Percentiles rank a stretch among this genome's conserved stretches.
Evolutionary conservation across 2,329 filamentous ascomycete species (phyloP).

Genomic region (Neofusicoccum cordaticola): DNA sequence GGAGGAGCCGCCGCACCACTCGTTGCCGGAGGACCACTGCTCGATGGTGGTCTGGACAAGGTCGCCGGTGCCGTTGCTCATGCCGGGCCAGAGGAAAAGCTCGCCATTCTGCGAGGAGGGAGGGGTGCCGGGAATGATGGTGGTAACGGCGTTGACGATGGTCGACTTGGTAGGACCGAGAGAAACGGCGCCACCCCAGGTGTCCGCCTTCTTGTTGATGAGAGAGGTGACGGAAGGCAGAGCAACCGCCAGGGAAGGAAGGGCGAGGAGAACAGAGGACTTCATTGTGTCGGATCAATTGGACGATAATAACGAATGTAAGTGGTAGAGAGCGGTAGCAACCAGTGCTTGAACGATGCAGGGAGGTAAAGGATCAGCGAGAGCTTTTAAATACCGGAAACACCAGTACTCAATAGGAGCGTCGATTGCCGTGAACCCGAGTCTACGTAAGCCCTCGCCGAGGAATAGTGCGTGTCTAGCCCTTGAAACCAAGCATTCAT

Average conservation of each 20-base stretch:
- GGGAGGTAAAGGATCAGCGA: background rate
- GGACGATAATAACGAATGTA: background rate
- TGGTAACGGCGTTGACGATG: constrained; percentile 42
- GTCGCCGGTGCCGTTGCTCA: constrained; percentile 46
- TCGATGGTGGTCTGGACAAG: constrained; percentile 44
- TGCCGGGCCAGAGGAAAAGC: constrained; percentile 46
- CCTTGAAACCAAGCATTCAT: constrained; percentile 8
- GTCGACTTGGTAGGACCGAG: constrained; percentile 38
- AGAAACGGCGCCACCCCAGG: constrained; percentile 40
- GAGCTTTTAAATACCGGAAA: background rate
- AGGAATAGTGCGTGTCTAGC: background rate
- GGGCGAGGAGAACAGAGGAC: background rate
- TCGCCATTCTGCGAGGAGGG: constrained; percentile 38
- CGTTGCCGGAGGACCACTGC: constrained; percentile 38
- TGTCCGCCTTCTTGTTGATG: constrained; percentile 24
- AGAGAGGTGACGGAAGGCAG: background rate
- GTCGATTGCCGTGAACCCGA: background rate
- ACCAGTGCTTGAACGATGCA: background rate
- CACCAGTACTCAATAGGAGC: background rate
- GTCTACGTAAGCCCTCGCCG: background rate
- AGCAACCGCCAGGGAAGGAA: constrained; percentile 1
- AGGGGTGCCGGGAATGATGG: constrained; percentile 39
- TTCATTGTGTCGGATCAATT: background rate
- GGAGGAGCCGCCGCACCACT: constrained; percentile 40
- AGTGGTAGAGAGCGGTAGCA: background rate